Percentiles rank a stretch among this genome's conserved stretches.
These are phyloP conservation scores for Chara braunii DNA, from an alignment of 139 green algal species.

Conservation along the genomic window DNA sequence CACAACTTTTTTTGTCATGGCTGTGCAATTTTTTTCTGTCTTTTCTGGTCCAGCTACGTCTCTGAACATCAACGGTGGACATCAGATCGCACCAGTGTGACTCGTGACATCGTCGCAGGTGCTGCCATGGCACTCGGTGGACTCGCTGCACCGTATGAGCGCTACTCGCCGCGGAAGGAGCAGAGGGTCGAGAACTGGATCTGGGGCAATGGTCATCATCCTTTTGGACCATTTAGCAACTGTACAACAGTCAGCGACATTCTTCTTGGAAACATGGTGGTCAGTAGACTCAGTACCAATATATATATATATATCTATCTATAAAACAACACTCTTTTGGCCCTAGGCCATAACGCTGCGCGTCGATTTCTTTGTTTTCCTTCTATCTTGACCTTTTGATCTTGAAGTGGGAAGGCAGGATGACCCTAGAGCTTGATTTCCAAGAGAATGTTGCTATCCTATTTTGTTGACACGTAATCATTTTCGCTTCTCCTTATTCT, in stretches of 20 bases:
- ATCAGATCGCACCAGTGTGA: not conserved
- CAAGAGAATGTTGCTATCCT: too few relatives aligned
- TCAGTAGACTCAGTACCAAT: too few relatives aligned
- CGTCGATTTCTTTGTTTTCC: too few relatives aligned
- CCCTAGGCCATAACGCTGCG: too few relatives aligned
- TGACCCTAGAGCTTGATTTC: too few relatives aligned
- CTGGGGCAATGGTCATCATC: constrained; percentile 42
- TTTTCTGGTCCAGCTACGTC: constrained; percentile 9
- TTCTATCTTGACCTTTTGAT: too few relatives aligned
- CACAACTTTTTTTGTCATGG: too few relatives aligned
- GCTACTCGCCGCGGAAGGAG: not conserved
- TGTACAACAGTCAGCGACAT: constrained; percentile 11
- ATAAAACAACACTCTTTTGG: too few relatives aligned
- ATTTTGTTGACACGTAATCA: too few relatives aligned
- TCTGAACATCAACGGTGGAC: not conserved
- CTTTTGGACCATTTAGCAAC: constrained; percentile 42
- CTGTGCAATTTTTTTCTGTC: not conserved
- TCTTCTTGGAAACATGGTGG: constrained; percentile 10
- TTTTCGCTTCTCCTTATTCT: too few relatives aligned
- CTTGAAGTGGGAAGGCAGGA: too few relatives aligned
- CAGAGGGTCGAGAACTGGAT: constrained; percentile 19
- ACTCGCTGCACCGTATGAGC: constrained; percentile 30
- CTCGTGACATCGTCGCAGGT: constrained; percentile 33
- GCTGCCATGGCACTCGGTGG: constrained; percentile 26
- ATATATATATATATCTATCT: too few relatives aligned